Evolutionary conservation across 257 asterid genomes (phyloP).

Genomic region (Primulina tabacum): DNA sequence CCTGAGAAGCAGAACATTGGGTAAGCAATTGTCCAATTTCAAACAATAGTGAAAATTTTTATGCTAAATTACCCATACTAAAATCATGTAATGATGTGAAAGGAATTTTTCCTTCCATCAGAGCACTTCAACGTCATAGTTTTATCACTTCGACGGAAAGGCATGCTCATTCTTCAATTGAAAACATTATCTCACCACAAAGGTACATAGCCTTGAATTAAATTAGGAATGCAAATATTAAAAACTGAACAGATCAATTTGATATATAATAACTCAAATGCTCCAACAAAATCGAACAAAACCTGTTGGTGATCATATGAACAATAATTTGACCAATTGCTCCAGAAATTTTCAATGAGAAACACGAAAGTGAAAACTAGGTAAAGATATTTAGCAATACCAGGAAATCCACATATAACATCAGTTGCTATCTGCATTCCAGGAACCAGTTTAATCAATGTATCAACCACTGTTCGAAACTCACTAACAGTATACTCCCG

Average conservation of each 20-base stretch:
- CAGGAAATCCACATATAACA: conserved; percentile 96
- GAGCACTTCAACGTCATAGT: neutral
- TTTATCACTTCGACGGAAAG: neutral
- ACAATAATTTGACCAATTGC: neutral
- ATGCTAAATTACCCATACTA: neutral
- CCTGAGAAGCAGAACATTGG: conserved; percentile 46
- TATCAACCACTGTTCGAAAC: conserved; percentile 77
- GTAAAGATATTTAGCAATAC: conserved; percentile 37
- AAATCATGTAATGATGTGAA: neutral
- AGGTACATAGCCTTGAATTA: neutral
- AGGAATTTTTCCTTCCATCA: neutral
- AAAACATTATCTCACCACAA: conserved; percentile 15
- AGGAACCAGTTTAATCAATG: conserved; percentile 80
- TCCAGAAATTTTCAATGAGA: conserved; percentile 14
- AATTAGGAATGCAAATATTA: conserved; percentile 1
- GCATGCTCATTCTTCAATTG: neutral
- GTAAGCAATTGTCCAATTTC: neutral
- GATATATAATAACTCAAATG: neutral
- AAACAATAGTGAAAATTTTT: neutral
- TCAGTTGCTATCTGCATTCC: conserved; percentile 99
- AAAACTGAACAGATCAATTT: neutral
- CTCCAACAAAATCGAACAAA: conserved; percentile 8
- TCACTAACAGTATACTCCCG: conserved; percentile 82
- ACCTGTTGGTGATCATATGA: conserved; percentile 10
- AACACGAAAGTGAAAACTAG: conserved; percentile 2